Evolutionary conservation across 1,139 yeast species (phyloP).

Genomic region (Debaryomyces singareniensis): DNA sequence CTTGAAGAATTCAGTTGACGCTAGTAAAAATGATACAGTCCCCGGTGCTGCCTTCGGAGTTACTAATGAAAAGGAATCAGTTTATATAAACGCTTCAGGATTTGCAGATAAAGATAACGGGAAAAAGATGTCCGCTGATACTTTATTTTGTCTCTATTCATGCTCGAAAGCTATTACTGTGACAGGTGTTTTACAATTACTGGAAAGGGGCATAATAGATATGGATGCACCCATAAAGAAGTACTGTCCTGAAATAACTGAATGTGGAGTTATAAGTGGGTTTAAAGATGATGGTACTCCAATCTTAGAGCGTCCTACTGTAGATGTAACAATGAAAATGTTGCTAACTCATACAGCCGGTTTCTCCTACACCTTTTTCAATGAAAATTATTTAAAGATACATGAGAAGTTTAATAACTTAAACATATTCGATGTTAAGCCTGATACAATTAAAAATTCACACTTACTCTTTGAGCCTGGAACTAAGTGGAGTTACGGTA

Average conservation of each 20-base stretch:
- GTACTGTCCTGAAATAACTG: slow-evolving; percentile 12
- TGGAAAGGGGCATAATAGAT: slow-evolving; percentile 14
- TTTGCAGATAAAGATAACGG: slow-evolving; percentile 3
- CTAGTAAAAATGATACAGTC: not conserved
- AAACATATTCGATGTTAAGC: slow-evolving; percentile 1
- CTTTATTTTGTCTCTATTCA: slow-evolving; percentile 8
- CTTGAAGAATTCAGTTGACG: slow-evolving; percentile 1
- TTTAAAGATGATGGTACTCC: slow-evolving; percentile 9
- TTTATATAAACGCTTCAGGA: slow-evolving; percentile 11
- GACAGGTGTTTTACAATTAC: slow-evolving; percentile 13
- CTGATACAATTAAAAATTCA: slow-evolving; percentile 6
- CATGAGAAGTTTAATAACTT: slow-evolving; percentile 6
- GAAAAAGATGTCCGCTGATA: slow-evolving; percentile 6
- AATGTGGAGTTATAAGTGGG: slow-evolving; percentile 9
- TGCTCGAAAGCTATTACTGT: slow-evolving; percentile 13
- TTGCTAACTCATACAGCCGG: slow-evolving; percentile 14
- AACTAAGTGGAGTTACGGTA: slow-evolving; percentile 13
- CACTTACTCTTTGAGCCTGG: slow-evolving; percentile 15
- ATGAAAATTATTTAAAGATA: slow-evolving; percentile 7
- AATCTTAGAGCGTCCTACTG: slow-evolving; percentile 9
- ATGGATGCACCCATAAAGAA: slow-evolving; percentile 15
- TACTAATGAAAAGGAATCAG: slow-evolving; percentile 9
- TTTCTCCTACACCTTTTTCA: slow-evolving; percentile 11
- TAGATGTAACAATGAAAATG: slow-evolving; percentile 11
- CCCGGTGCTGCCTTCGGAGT: slow-evolving; percentile 12